phyloP scores from a whole-genome alignment of 495 filamentous ascomycete species.

The Talaromyces stipitatus region DNA sequence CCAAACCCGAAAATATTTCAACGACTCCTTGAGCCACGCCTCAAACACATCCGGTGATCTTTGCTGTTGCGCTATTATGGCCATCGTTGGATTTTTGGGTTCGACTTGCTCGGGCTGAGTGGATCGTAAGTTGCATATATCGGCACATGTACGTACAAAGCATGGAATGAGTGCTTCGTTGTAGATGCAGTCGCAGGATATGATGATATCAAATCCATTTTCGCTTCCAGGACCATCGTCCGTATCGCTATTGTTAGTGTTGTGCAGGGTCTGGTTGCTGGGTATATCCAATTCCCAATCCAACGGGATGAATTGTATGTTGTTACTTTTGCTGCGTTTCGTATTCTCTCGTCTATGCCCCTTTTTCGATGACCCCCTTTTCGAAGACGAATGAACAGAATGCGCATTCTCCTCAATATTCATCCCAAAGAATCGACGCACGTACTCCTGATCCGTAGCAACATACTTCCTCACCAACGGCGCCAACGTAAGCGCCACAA shows the following conservation, averaged over 20 bases:
- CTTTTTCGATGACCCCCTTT: background rate
- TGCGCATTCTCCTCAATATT: slow-evolving; percentile 63
- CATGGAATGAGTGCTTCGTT: slow-evolving; percentile 77
- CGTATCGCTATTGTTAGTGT: too few species aligned
- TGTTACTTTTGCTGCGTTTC: slow-evolving; percentile 6
- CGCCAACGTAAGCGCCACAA: slow-evolving; percentile 60
- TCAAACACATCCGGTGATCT: slow-evolving; percentile 80
- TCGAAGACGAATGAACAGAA: background rate
- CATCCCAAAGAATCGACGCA: slow-evolving; percentile 60
- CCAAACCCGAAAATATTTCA: slow-evolving; percentile 62
- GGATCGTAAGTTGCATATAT: slow-evolving; percentile 58
- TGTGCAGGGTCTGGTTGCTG: slow-evolving; percentile 19
- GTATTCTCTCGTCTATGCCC: background rate
- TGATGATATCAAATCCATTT: slow-evolving; percentile 47
- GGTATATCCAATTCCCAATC: slow-evolving; percentile 40
- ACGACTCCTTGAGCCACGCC: slow-evolving; percentile 64
- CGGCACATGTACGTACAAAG: slow-evolving; percentile 77
- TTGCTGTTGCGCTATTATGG: slow-evolving; percentile 79
- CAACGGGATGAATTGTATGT: slow-evolving; percentile 34
- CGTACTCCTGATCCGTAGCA: slow-evolving; percentile 85
- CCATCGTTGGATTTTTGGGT: slow-evolving; percentile 43
- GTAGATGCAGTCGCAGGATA: slow-evolving; percentile 88
- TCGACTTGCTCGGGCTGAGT: background rate
- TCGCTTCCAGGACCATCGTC: slow-evolving; percentile 17
- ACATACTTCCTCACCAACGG: slow-evolving; percentile 58